Conservation (phyloP, 1,139 yeast genomes). For the Torulaspora pretoriensis region DNA sequence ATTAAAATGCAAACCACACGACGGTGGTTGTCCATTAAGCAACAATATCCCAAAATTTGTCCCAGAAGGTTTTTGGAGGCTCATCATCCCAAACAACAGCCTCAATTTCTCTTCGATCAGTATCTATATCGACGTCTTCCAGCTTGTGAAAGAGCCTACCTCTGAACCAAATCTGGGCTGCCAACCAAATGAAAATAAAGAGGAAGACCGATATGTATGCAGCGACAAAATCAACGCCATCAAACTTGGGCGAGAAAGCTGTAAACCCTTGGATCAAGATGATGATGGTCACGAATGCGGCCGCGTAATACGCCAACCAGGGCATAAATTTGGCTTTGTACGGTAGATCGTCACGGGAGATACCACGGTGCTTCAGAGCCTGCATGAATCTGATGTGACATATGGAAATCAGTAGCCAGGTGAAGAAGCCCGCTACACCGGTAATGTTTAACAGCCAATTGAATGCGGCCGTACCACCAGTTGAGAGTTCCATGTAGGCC, state of each 20-base stretch:
- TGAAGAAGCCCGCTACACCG: slow-evolving; percentile 69
- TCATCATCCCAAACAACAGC: slow-evolving; percentile 50
- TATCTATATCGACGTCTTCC: slow-evolving; percentile 58
- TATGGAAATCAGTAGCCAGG: slow-evolving; percentile 66
- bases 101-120: slow-evolving; percentile 57
- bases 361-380: slow-evolving; percentile 54
- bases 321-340: slow-evolving; percentile 66
- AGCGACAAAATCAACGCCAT: slow-evolving; percentile 55
- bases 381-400: slow-evolving; percentile 67
- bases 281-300: slow-evolving; percentile 47
- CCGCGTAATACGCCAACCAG: slow-evolving; percentile 54
- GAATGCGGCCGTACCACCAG: slow-evolving; percentile 64
- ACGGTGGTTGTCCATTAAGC: slow-evolving; percentile 13
- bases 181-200: slow-evolving; percentile 49
- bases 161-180: slow-evolving; percentile 47
- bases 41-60: slow-evolving; percentile 38
- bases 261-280: slow-evolving; percentile 67
- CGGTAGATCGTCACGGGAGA: slow-evolving; percentile 61
- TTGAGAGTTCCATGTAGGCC: slow-evolving; percentile 61
- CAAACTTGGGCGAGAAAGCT: slow-evolving; percentile 40
- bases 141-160: slow-evolving; percentile 42
- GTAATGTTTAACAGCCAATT: slow-evolving; percentile 79
- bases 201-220: slow-evolving; percentile 62
- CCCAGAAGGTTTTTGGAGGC: slow-evolving; percentile 49
- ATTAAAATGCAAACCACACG: neutral